Evolutionary conservation across 2,329 filamentous ascomycete species (phyloP).

Genomic region (Ascomycota sp.): DNA sequence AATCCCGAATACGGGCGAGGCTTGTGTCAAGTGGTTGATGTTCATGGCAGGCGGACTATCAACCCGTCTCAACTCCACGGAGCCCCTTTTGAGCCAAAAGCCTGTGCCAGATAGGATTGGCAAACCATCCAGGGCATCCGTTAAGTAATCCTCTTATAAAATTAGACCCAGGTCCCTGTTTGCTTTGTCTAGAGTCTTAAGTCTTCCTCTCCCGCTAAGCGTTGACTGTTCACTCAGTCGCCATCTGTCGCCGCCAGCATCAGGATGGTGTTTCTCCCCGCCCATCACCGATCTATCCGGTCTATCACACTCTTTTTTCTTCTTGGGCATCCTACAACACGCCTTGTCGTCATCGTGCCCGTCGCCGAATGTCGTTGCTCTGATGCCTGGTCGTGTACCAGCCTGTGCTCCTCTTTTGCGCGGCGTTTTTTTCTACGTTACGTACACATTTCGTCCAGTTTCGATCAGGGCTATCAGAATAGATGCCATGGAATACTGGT

Average conservation of each 20-base stretch:
- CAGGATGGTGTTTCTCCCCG: too few relatives aligned
- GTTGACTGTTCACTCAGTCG: conserved; percentile 1
- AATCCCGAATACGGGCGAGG: too few relatives aligned
- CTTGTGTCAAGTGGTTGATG: too few relatives aligned
- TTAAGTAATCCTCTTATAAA: too few relatives aligned
- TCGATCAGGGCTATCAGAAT: background rate
- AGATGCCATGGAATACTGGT: conserved; percentile 1
- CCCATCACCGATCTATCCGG: background rate
- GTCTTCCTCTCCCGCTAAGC: background rate
- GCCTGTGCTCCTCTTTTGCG: background rate
- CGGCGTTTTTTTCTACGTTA: background rate
- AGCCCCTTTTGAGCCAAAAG: too few relatives aligned
- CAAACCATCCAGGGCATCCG: too few relatives aligned
- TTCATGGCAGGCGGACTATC: too few relatives aligned
- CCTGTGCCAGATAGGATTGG: too few relatives aligned
- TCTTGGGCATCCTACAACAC: too few relatives aligned
- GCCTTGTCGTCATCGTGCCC: too few relatives aligned
- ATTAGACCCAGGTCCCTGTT: background rate
- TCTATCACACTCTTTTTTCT: background rate
- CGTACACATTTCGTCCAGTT: background rate
- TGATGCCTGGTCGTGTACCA: background rate
- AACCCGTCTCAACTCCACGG: too few relatives aligned
- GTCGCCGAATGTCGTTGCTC: background rate
- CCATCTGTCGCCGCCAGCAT: too few relatives aligned
- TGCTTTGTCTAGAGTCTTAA: background rate